Percentiles rank a stretch among this genome's conserved stretches.
Conservation (phyloP, 192 early-diverging fungal genomes). For the Backusella luteola region DNA sequence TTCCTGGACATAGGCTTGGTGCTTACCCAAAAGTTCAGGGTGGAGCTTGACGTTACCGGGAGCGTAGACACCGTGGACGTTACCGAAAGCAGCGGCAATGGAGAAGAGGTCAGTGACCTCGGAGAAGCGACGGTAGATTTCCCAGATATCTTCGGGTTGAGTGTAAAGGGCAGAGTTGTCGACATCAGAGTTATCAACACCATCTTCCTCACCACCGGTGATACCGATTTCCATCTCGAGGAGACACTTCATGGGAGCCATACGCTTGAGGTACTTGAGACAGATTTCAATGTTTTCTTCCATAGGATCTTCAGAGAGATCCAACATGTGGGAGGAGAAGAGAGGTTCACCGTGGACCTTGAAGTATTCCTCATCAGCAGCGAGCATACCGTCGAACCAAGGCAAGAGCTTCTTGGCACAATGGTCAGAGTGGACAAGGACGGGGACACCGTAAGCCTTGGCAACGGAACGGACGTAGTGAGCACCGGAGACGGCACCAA, state of each 20-base stretch:
- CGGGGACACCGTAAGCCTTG: slow-evolving; percentile 45
- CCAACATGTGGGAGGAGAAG: slow-evolving; percentile 98
- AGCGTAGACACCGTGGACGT: slow-evolving; percentile 80
- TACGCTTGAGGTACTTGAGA: slow-evolving; percentile 89
- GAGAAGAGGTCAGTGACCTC: slow-evolving; percentile 88
- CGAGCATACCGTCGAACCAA: slow-evolving; percentile 98
- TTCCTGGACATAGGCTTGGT: slow-evolving; percentile 80
- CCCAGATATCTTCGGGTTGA: slow-evolving; percentile 94
- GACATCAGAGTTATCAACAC: slow-evolving; percentile 92
- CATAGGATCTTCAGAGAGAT: slow-evolving; percentile 92
- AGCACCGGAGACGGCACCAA: slow-evolving; percentile 90
- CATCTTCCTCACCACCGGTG: slow-evolving; percentile 98
- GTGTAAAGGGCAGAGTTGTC: slow-evolving; percentile 92
- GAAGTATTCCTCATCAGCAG: slow-evolving; percentile 94
- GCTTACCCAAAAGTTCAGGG: slow-evolving; percentile 90
- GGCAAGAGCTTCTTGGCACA: slow-evolving; percentile 96
- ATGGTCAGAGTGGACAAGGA: slow-evolving; percentile 91
- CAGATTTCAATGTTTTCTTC: slow-evolving; percentile 92
- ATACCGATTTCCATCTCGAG: slow-evolving; percentile 99
- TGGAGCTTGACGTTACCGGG: slow-evolving; percentile 94
- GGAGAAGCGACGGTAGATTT: slow-evolving; percentile 89
- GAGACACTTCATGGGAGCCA: slow-evolving; percentile 82
- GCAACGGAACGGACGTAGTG: slow-evolving; percentile 48
- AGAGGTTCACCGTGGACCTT: slow-evolving; percentile 90
- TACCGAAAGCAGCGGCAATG: slow-evolving; percentile 72